These are phyloP conservation scores for Vitis hybrid DNA, from an alignment of 177 flowering plant genomes.

Conservation along the genomic window DNA sequence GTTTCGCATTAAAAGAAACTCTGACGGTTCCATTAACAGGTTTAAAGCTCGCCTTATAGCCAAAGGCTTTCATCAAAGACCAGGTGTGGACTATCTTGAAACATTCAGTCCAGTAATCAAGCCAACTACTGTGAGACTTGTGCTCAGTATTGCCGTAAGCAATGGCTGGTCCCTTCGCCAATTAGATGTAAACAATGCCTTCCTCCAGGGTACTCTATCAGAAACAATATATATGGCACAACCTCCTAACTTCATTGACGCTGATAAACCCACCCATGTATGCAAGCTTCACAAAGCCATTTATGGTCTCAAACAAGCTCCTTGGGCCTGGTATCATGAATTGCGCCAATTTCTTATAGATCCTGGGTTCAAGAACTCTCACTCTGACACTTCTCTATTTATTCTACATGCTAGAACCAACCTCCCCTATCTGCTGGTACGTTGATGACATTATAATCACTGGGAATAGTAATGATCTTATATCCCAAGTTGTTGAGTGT, in stretches of 20 bases:
- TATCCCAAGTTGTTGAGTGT: too few relatives aligned
- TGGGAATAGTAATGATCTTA: too few relatives aligned
- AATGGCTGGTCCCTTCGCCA: neutral
- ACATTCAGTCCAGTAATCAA: slow-evolving; percentile 3
- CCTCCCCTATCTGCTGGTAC: too few relatives aligned
- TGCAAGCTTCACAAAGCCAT: neutral
- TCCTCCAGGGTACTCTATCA: neutral
- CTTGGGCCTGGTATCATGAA: too few relatives aligned
- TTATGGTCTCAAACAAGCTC: neutral
- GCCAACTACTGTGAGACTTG: neutral
- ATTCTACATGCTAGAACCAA: too few relatives aligned
- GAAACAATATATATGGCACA: neutral
- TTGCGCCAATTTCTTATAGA: too few relatives aligned
- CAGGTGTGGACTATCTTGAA: slow-evolving; percentile 2
- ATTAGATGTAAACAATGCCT: neutral
- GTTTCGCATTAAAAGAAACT: neutral
- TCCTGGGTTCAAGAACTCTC: too few relatives aligned
- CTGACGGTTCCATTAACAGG: slow-evolving; percentile 6
- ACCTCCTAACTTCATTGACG: neutral
- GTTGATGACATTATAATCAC: too few relatives aligned
- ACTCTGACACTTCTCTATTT: too few relatives aligned
- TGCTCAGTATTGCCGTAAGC: neutral
- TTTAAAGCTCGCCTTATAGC: slow-evolving; percentile 3
- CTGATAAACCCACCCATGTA: neutral
- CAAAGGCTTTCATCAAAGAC: slow-evolving; percentile 3